phyloP scores from a whole-genome alignment of 2,329 filamentous ascomycete species.

The Cercospora sp. region DNA sequence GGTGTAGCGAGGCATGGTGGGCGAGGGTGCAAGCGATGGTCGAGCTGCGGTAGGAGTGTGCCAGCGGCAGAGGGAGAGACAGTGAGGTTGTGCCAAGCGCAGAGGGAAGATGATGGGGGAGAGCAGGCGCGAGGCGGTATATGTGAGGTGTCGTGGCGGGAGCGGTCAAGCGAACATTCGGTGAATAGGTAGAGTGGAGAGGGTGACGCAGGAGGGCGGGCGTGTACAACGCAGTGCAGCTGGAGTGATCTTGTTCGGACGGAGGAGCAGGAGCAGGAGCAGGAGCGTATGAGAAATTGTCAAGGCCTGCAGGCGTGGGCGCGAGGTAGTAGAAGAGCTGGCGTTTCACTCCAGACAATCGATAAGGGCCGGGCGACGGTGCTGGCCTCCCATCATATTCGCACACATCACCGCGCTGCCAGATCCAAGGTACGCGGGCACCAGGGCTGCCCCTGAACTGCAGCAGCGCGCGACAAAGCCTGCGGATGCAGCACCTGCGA shows the following conservation, averaged over 20 bases:
- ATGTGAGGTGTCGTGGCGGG: constrained; percentile 14
- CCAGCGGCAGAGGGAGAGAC: constrained; percentile 2
- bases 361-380: constrained; percentile 12
- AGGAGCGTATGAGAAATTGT: not conserved
- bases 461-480: not conserved
- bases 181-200: constrained; percentile 16
- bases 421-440: constrained; percentile 18
- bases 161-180: constrained; percentile 22
- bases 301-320: not conserved
- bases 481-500: constrained; percentile 22
- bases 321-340: not conserved
- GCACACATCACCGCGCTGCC: constrained; percentile 1
- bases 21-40: constrained; percentile 1
- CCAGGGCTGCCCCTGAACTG: constrained; percentile 17
- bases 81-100: constrained; percentile 13
- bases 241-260: not conserved
- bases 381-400: not conserved
- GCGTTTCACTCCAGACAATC: constrained; percentile 17
- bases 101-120: constrained; percentile 1
- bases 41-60: not conserved
- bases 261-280: not conserved
- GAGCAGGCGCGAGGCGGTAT: constrained; percentile 19
- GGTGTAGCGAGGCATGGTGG: constrained; percentile 24
- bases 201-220: constrained; percentile 13
- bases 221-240: not conserved